Conservation (phyloP, 1,284 basidiomycete species). For the Ustilago tritici region DNA sequence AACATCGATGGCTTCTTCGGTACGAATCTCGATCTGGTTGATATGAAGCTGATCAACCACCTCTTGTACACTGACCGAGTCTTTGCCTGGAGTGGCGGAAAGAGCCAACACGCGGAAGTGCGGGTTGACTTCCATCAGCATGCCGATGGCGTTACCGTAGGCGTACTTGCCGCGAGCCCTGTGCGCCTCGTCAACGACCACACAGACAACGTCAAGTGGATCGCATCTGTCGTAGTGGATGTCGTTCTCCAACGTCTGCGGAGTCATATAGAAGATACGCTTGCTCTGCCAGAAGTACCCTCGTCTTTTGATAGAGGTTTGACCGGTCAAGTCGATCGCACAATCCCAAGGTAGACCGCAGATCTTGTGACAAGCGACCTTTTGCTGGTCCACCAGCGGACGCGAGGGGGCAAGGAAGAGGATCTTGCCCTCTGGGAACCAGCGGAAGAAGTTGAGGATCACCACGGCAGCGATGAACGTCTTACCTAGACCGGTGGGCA, state of each 20-base stretch:
- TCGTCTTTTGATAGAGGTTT: conserved; percentile 47
- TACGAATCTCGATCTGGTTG: conserved; percentile 91
- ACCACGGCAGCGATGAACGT: conserved; percentile 97
- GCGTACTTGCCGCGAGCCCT: conserved; percentile 92
- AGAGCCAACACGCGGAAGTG: conserved; percentile 92
- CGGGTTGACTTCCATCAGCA: conserved; percentile 91
- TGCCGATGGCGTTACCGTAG: conserved; percentile 89
- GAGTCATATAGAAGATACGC: conserved; percentile 96
- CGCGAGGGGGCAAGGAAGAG: conserved; percentile 96
- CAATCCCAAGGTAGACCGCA: conserved; percentile 92
- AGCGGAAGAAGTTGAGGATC: conserved; percentile 75
- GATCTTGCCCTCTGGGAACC: conserved; percentile 71
- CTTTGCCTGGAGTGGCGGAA: conserved; percentile 93
- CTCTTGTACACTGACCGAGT: conserved; percentile 85
- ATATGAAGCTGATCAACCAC: conserved; percentile 98
- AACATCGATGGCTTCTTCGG: conserved; percentile 90
- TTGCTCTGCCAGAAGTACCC: conserved; percentile 79
- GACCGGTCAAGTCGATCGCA: conserved; percentile 87
- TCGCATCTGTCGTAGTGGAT: conserved; percentile 81
- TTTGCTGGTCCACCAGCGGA: conserved; percentile 89
- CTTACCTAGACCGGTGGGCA: conserved; percentile 97
- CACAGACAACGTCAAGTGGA: conserved; percentile 80
- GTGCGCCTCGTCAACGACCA: conserved; percentile 96
- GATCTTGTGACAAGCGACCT: conserved; percentile 88
- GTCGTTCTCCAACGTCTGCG: conserved; percentile 94